phyloP scores from a whole-genome alignment of 2,329 filamentous ascomycete genomes.

The Scleromitrula shiraiana region DNA sequence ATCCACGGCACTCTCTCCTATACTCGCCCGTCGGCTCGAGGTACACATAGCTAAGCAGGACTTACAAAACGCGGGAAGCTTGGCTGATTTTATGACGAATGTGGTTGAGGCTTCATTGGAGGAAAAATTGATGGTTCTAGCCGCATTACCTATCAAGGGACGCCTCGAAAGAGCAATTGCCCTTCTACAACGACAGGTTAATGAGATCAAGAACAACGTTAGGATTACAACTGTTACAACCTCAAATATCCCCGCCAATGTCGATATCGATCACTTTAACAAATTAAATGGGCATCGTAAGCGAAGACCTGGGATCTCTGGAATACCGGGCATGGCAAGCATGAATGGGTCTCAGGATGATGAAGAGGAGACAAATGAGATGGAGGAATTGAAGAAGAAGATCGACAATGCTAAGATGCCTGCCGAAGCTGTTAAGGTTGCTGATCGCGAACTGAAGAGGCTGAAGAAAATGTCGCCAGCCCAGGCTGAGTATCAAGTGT shows the following conservation, averaged over 20 bases:
- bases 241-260: slow-evolving; percentile 51
- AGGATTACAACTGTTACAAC: slow-evolving; percentile 73
- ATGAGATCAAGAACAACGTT: slow-evolving; percentile 76
- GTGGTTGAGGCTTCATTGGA: slow-evolving; percentile 80
- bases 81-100: slow-evolving; percentile 97
- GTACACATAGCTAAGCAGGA: slow-evolving; percentile 79
- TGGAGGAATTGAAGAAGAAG: slow-evolving; percentile 85
- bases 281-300: slow-evolving; percentile 36
- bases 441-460: slow-evolving; percentile 78
- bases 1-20: slow-evolving; percentile 62
- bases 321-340: slow-evolving; percentile 16
- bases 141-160: slow-evolving; percentile 70
- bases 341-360: slow-evolving; percentile 39
- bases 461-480: slow-evolving; percentile 93
- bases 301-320: slow-evolving; percentile 22
- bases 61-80: slow-evolving; percentile 68
- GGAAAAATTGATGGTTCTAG: slow-evolving; percentile 81
- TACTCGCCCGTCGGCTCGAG: slow-evolving; percentile 81
- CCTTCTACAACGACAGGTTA: slow-evolving; percentile 73
- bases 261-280: slow-evolving; percentile 47
- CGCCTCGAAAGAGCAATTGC: slow-evolving; percentile 77
- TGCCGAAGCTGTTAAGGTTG: slow-evolving; percentile 81
- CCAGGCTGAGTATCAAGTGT: slow-evolving; percentile 93
- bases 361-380: slow-evolving; percentile 78
- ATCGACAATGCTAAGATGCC: slow-evolving; percentile 74